Percentiles rank a stretch among this genome's conserved stretches.
These are phyloP conservation scores for Debaryomycetaceae sp. DNA, from an alignment of 1,139 yeast species.

Conservation along the genomic window DNA sequence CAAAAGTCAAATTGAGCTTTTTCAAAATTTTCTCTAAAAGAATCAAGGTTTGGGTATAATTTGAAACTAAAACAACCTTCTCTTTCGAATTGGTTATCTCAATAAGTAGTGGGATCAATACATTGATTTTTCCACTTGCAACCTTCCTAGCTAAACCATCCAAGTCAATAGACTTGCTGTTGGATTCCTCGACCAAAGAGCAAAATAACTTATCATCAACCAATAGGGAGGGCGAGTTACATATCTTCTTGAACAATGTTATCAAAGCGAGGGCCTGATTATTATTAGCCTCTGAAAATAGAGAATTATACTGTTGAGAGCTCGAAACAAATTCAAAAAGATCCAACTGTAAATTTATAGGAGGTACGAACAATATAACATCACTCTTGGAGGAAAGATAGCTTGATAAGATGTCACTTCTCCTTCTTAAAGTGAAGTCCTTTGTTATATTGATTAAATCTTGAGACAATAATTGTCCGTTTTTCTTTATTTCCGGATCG, in stretches of 20 bases:
- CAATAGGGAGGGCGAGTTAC: conserved; percentile 64
- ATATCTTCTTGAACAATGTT: conserved; percentile 71
- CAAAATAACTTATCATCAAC: conserved; percentile 35
- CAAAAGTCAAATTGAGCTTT: conserved; percentile 47
- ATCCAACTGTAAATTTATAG: conserved; percentile 57
- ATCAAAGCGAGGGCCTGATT: conserved; percentile 59
- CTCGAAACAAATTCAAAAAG: conserved; percentile 52
- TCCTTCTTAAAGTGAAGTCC: conserved; percentile 71
- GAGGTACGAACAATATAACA: conserved; percentile 72
- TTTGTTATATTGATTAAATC: conserved; percentile 63
- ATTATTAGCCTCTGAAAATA: conserved; percentile 23
- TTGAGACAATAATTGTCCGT: conserved; percentile 61
- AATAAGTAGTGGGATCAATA: conserved; percentile 51
- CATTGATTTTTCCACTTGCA: conserved; percentile 55
- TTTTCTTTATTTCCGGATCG: conserved; percentile 43
- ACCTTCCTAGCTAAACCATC: conserved; percentile 18
- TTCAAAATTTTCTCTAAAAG: conserved; percentile 58
- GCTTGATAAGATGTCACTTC: conserved; percentile 57
- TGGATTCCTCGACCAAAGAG: conserved; percentile 11
- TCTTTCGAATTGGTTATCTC: conserved; percentile 45
- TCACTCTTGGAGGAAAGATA: conserved; percentile 73
- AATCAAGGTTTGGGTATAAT: conserved; percentile 85
- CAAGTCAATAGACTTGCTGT: not conserved
- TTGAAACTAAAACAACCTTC: conserved; percentile 83
- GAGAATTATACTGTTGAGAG: conserved; percentile 35